These are phyloP conservation scores for Fusarium tupiense DNA, from an alignment of 2,329 filamentous ascomycete genomes.

Conservation along the genomic window DNA sequence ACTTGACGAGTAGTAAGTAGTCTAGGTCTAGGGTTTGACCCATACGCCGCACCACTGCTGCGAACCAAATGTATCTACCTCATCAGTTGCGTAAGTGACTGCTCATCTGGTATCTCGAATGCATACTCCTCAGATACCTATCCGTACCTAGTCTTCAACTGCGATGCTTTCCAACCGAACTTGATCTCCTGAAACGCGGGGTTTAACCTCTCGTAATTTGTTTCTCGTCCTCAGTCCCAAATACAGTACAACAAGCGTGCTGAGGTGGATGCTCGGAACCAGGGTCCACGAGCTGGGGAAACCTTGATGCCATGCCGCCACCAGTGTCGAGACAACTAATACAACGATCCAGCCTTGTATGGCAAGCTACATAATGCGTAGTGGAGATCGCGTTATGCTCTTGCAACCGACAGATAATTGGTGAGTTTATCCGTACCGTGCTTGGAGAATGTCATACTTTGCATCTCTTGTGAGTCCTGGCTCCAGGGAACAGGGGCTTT, in stretches of 20 bases:
- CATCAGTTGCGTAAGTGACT: not conserved
- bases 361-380: not conserved
- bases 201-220: conserved; percentile 4
- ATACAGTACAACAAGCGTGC: not conserved
- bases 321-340: conserved; percentile 17
- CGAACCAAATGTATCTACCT: not conserved
- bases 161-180: not conserved
- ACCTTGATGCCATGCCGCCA: conserved; percentile 22
- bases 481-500: not conserved
- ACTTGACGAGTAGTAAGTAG: not conserved
- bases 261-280: conserved; percentile 22
- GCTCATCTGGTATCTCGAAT: not conserved
- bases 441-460: not conserved
- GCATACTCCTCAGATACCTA: not conserved
- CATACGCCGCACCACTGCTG: not conserved
- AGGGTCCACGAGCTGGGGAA: conserved; percentile 27
- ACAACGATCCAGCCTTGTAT: not conserved
- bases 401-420: not conserved
- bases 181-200: conserved; percentile 26
- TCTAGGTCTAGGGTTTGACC: not conserved
- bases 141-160: not conserved
- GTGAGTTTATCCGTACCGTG: not conserved
- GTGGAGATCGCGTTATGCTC: not conserved
- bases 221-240: not conserved
- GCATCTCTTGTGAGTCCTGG: not conserved